Conservation (phyloP, 2,329 filamentous ascomycete species). For the Myrmaecium sp. region DNA sequence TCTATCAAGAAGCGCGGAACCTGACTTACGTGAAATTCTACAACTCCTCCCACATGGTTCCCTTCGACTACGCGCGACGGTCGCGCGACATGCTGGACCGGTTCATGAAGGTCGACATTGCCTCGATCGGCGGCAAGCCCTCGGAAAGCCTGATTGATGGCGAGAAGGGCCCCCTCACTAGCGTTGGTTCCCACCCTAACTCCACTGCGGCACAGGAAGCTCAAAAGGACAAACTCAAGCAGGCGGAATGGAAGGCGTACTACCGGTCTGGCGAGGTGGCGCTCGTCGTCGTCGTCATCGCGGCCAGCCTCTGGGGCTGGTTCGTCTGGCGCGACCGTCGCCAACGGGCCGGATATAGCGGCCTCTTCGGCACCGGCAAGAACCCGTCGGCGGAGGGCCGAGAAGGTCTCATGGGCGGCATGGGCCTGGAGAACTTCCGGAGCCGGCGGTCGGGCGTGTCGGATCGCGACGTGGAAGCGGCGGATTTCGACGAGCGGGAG, state of each 20-base stretch:
- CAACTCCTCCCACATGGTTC: slow-evolving; percentile 96
- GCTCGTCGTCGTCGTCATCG: slow-evolving; percentile 62
- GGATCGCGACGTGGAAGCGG: slow-evolving; percentile 39
- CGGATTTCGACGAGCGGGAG: slow-evolving; percentile 45
- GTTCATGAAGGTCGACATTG: slow-evolving; percentile 87
- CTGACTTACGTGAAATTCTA: slow-evolving; percentile 91
- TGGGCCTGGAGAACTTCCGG: slow-evolving; percentile 32
- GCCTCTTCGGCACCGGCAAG: slow-evolving; percentile 13
- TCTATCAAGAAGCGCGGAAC: slow-evolving; percentile 90
- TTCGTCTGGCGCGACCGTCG: slow-evolving; percentile 42
- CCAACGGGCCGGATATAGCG: slow-evolving; percentile 26
- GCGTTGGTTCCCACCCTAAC: slow-evolving; percentile 57
- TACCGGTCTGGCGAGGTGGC: slow-evolving; percentile 75
- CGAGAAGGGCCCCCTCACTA: slow-evolving; percentile 62
- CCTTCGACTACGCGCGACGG: slow-evolving; percentile 76
- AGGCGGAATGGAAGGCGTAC: slow-evolving; percentile 80
- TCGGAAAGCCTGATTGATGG: slow-evolving; percentile 71
- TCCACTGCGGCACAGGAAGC: slow-evolving; percentile 49
- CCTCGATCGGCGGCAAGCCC: slow-evolving; percentile 64
- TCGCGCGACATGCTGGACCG: slow-evolving; percentile 93
- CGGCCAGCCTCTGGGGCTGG: slow-evolving; percentile 58
- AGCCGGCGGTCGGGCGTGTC: slow-evolving; percentile 20
- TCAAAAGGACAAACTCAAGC: slow-evolving; percentile 56
- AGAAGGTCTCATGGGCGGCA: slow-evolving; percentile 26
- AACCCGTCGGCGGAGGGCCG: slow-evolving; percentile 25